Evolutionary conservation across 306 rosid genomes (phyloP).

Genomic region (Sindora glabra): DNA sequence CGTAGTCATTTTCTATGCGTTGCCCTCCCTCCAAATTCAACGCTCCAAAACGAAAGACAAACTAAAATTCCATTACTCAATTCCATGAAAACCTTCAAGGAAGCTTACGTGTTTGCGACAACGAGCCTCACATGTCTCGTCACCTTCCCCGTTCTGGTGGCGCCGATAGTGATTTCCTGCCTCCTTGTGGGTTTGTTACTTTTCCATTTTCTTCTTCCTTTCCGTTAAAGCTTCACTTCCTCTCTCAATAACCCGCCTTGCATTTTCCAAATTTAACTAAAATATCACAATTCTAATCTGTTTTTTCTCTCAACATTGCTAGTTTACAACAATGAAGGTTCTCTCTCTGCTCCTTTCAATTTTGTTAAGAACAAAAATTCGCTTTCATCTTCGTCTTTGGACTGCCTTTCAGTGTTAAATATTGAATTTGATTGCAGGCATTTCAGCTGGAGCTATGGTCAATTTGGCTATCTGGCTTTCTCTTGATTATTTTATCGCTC

Average conservation of each 20-base stretch:
- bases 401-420: not conserved
- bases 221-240: conserved; percentile 55
- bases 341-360: not conserved
- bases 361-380: too few species aligned
- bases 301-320: conserved; percentile 22
- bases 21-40: conserved; percentile 5
- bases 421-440: conserved; percentile 35
- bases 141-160: conserved; percentile 23
- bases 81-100: not conserved
- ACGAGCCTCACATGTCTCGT: conserved; percentile 58
- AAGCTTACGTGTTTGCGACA: conserved; percentile 32
- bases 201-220: conserved; percentile 34
- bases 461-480: conserved; percentile 75
- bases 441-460: conserved; percentile 51
- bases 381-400: not conserved
- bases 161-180: conserved; percentile 8
- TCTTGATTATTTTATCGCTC: conserved; percentile 54
- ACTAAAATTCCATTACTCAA: not conserved
- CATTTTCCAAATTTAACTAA: conserved; percentile 2
- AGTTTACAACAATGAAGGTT: conserved; percentile 70
- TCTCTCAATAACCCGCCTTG: conserved; percentile 17
- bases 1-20: not conserved
- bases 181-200: conserved; percentile 47
- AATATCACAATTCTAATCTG: not conserved
- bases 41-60: not conserved